A percentile compares a stretch with the other conserved stretches of the same genome.
Evolutionary conservation across 345 rosid genomes (phyloP).

Genomic region (Acer saccharum): DNA sequence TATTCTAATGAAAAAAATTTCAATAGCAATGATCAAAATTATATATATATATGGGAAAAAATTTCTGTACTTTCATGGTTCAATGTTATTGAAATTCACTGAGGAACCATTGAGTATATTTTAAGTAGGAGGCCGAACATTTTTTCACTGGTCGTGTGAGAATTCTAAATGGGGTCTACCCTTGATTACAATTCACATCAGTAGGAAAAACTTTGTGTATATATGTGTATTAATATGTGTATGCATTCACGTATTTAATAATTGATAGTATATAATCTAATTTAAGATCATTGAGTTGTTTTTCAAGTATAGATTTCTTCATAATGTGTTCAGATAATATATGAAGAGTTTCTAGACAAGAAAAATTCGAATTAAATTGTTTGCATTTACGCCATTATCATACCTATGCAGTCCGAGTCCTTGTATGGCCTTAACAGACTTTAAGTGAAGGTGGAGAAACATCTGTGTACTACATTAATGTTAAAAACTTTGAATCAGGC

Average conservation of each 20-base stretch:
- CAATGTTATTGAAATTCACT: background rate
- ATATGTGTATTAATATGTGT: background rate
- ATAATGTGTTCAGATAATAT: background rate
- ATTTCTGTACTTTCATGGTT: background rate
- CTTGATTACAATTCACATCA: background rate
- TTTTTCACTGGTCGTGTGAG: background rate
- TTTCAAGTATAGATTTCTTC: background rate
- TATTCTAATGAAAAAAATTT: too few species aligned
- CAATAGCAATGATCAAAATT: too few species aligned
- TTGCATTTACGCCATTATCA: background rate
- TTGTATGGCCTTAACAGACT: background rate
- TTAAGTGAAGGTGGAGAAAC: background rate
- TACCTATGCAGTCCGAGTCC: background rate
- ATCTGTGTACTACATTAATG: background rate
- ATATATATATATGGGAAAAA: background rate
- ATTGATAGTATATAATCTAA: background rate
- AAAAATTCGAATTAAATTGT: background rate
- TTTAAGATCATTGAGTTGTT: background rate
- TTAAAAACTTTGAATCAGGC: constrained; percentile 33
- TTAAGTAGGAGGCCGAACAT: too few species aligned
- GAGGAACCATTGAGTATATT: background rate
- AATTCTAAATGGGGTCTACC: background rate
- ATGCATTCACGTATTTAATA: background rate
- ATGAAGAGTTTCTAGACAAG: background rate
- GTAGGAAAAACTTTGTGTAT: background rate